Conservation (phyloP, 1,139 yeast species). For the Lodderomyces theae region DNA sequence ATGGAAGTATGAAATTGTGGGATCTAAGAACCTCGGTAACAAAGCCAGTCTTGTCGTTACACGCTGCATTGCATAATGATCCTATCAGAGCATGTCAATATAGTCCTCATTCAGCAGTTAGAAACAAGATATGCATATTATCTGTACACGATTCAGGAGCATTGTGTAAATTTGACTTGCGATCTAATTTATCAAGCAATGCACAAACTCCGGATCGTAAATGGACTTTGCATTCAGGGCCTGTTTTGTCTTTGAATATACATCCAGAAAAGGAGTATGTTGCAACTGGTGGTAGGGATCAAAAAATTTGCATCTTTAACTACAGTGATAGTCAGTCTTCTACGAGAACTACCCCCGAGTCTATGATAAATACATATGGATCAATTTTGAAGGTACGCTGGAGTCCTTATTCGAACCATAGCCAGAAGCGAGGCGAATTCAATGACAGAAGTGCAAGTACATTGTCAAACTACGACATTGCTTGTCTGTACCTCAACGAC, state of each 20-base stretch:
- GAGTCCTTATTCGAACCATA: conserved; percentile 41
- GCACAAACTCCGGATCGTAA: conserved; percentile 54
- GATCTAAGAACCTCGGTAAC: conserved; percentile 60
- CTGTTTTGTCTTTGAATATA: conserved; percentile 85
- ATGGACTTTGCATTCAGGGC: conserved; percentile 88
- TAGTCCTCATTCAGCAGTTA: conserved; percentile 45
- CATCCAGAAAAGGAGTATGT: conserved; percentile 82
- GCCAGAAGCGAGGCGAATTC: conserved; percentile 7
- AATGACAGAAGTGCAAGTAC: conserved; percentile 16
- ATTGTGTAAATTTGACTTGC: conserved; percentile 77
- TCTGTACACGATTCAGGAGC: conserved; percentile 90
- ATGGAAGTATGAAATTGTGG: conserved; percentile 87
- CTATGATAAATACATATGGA: conserved; percentile 71
- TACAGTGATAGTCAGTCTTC: conserved; percentile 32
- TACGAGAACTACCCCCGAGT: conserved; percentile 58
- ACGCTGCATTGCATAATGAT: conserved; percentile 56
- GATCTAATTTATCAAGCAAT: conserved; percentile 28
- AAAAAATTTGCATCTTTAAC: conserved; percentile 78
- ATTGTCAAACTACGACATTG: conserved; percentile 58
- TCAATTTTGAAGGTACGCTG: conserved; percentile 73
- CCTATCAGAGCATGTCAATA: conserved; percentile 63
- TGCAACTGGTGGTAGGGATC: conserved; percentile 92
- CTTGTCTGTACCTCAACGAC: conserved; percentile 73
- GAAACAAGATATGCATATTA: conserved; percentile 34
- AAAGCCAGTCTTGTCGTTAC: conserved; percentile 45